Evolutionary conservation across 371 early-diverging fungal genomes (phyloP), one percentile per base, ranked within the genome.

Genomic region (Mortierella sp.): DNA sequence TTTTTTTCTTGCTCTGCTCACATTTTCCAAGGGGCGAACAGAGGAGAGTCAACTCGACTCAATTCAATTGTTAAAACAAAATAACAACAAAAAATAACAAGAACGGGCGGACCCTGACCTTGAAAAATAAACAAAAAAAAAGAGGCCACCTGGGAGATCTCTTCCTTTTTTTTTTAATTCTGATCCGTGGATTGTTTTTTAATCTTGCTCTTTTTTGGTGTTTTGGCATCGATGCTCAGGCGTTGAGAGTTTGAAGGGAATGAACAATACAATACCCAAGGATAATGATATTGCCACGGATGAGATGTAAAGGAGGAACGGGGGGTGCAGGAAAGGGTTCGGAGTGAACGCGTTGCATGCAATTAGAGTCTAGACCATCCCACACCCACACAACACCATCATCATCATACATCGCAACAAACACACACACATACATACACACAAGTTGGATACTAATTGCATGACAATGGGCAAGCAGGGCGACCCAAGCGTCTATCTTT

Each of bases 401-500:
- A n/a, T n/a, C n/a, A n/a, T n/a, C n/a, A n/a, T n/a, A n/a, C n/a
- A n/a, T n/a, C n/a, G n/a, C n/a, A n/a, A n/a, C n/a, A n/a, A n/a
- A n/a, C n/a, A n/a, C n/a, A n/a, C n/a, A n/a, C n/a, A n/a, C n/a
- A n/a, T n/a, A n/a, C n/a, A n/a, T 14, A 47, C 3, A 16, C 47
- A 47, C 7, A 6, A 14, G 16, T 7, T 24, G n/a, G 24, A 50
- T 0, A 24, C 14, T 29, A 0, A 53, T 2, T 11, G 24, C 7
- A 53, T 22, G 47, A 45, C 19, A 53, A 29, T n/a, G 34, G 34
- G 29, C 14, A 34, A 50, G 58, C 29, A 1, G 1, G 58, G 58
- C 58, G 58, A 58, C 29, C 58, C 58, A 58, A 34, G 58, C 31
- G 58, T 19, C 58, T 58, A 58, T 58, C 58, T 58, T 31, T 6